Base-by-base conservation (phyloP, 192 early-diverging fungal species). In the Chytriomyces confervae region DNA sequence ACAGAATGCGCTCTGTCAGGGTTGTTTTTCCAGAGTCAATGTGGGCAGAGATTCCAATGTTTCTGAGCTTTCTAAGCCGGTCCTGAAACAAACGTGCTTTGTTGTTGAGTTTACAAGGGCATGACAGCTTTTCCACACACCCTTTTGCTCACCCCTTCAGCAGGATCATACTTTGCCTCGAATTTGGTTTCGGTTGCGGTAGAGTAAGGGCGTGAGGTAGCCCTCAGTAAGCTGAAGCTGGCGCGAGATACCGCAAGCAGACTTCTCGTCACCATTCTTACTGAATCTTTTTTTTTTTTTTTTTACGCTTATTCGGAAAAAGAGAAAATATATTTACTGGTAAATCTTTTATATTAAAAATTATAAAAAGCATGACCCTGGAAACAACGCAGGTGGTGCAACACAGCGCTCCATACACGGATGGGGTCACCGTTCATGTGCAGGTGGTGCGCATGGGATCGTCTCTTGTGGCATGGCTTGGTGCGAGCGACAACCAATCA, bases 21-120 rank as follows among this genome's bases (percentile, higher is more conserved):
- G 97, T 99, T 13, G 97, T 99, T 83, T 89, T 89, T 79, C 95
- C 97, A 5, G 95, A 95, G 81, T 99, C 97, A 76, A 99, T 97
- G 81, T 99, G 97, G 0, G 97, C 87, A n/a, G 79, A 82, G 64
- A 89, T 89, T 47, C 87, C 87, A 63, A 86, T 85, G 60, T 86
- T 89, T 53, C 83, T 73, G 20, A 83, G 76, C 0, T 76, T 24
- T 27, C 53, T 68, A 27, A 86, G 65, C 0, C 85, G 81, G 7
- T 62, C 29, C 81, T 83, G 49, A n/a, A n/a, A 36, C 11, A 29
- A 29, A 47, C 27, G 20, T 2, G 63, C 27, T 23, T 36, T 36
- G 36, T 4, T 36, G 36, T 36, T 36, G 36, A 36, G 36, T 36
- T 36, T 2, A 36, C 36, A 36, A 36, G 36, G 36, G 36, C 4